phyloP scores from a whole-genome alignment of 768 basidiomycete genomes.

The Hericium coralloides region DNA sequence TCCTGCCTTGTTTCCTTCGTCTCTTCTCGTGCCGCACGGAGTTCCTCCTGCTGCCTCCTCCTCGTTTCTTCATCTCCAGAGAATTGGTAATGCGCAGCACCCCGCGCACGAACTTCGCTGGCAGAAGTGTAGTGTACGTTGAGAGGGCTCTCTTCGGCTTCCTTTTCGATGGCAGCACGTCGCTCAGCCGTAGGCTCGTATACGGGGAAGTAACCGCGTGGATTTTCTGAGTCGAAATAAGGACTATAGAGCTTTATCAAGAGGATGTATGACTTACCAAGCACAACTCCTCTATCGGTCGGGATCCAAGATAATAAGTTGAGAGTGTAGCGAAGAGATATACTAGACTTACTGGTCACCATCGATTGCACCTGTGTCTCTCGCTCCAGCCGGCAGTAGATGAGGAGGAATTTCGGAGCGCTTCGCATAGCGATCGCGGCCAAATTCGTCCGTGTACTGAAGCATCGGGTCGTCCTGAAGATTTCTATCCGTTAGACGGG shows the following conservation, averaged over 20 bases:
- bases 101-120: slow-evolving; percentile 77
- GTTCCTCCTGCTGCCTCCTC: slow-evolving; percentile 72
- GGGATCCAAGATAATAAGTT: not conserved
- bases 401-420: slow-evolving; percentile 74
- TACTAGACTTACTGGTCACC: slow-evolving; percentile 23
- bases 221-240: slow-evolving; percentile 46
- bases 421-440: slow-evolving; percentile 58
- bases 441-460: slow-evolving; percentile 85
- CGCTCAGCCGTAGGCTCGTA: slow-evolving; percentile 82
- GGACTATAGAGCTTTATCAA: not conserved
- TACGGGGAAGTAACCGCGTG: slow-evolving; percentile 78
- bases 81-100: slow-evolving; percentile 90
- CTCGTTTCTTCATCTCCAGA: slow-evolving; percentile 78
- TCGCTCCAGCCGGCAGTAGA: slow-evolving; percentile 28
- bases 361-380: not conserved
- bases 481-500: not conserved
- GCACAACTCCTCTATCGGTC: slow-evolving; percentile 7
- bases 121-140: slow-evolving; percentile 75
- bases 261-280: slow-evolving; percentile 4
- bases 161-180: slow-evolving; percentile 63
- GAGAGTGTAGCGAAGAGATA: not conserved
- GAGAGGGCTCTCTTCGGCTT: slow-evolving; percentile 65
- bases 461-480: slow-evolving; percentile 65
- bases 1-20: slow-evolving; percentile 58
- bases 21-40: slow-evolving; percentile 58